Percentiles rank a stretch among this genome's conserved stretches.
Conservation (phyloP, 2,329 filamentous ascomycete species). For the Trichoderma atrobrunneum region DNA sequence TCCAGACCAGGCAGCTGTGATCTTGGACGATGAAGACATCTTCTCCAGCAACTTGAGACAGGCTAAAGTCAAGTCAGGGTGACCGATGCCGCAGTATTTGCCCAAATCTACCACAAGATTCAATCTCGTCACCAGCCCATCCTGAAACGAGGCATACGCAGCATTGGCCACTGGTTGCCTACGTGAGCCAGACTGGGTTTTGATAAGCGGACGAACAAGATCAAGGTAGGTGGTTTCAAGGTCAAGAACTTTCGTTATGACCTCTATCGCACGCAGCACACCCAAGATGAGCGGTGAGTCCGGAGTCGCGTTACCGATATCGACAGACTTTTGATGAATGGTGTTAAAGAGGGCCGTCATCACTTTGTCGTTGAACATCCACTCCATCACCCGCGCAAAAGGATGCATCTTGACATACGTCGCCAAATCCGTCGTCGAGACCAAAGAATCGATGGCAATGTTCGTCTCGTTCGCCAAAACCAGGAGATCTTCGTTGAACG, state of each 20-base stretch:
- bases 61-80: constrained; percentile 74
- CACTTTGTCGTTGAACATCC: constrained; percentile 93
- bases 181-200: constrained; percentile 59
- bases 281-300: constrained; percentile 80
- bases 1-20: constrained; percentile 67
- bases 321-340: constrained; percentile 71
- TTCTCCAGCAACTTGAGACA: constrained; percentile 82
- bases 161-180: constrained; percentile 61
- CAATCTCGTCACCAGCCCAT: constrained; percentile 80
- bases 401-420: constrained; percentile 86
- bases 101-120: constrained; percentile 78
- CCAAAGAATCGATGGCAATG: constrained; percentile 70
- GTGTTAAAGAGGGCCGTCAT: constrained; percentile 74
- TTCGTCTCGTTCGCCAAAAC: constrained; percentile 77
- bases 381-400: constrained; percentile 93
- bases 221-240: constrained; percentile 90
- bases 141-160: constrained; percentile 85
- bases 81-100: constrained; percentile 80
- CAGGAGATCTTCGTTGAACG: constrained; percentile 93
- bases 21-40: constrained; percentile 77
- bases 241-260: constrained; percentile 78
- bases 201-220: constrained; percentile 77
- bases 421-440: constrained; percentile 70
- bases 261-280: constrained; percentile 75
- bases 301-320: constrained; percentile 68